Evolutionary conservation across 2,329 filamentous ascomycete species (phyloP), one percentile per base, ranked within the genome.

Genomic region (Pseudonectria foliicola): DNA sequence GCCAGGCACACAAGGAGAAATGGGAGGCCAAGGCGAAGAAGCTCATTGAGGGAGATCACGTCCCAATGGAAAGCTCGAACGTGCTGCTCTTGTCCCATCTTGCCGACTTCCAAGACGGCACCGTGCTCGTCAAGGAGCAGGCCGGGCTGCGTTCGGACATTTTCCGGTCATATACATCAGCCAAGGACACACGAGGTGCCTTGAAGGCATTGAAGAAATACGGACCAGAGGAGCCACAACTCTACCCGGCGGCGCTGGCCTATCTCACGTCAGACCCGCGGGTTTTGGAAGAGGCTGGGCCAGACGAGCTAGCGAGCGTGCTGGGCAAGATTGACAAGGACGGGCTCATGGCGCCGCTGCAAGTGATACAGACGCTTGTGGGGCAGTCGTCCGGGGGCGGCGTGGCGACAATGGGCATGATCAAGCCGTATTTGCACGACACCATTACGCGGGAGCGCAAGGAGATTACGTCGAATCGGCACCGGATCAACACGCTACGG

Each of bases 371-470:
- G 60, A 92, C 89, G 1, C 74, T 98, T 1, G 67, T 96, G 3
- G 67, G 69, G n/a, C 67, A 73, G 60, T 68, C 56, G 38, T 63
- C 40, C 0, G 52, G 56, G 12, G 54, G 58, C 6, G 59, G 80
- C 6, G 86, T 95, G 3, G 90, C 93, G 1, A 96, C 88, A 1
- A 95, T 98, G 85, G 92, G 90, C 33, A 88, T 96, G 74, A 82
- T 98, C 43, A 96, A 95, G 62, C 79, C 81, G 6, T 98, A 98
- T 60, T 77, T 98, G 3, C 78, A 84, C 44, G 79, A 84, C 32
- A 95, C 89, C 7, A 94, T 98, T 44, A 81, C 86, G 48, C 79
- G 86, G 33, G 92, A 98, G 62, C 77, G 87, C 16, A 80, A 80
- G 40, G 89, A 95, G 52, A 95, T 98, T 40, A 77, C 67, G 7